Conservation (phyloP, 1,139 yeast species). For the Candida neerlandica region DNA sequence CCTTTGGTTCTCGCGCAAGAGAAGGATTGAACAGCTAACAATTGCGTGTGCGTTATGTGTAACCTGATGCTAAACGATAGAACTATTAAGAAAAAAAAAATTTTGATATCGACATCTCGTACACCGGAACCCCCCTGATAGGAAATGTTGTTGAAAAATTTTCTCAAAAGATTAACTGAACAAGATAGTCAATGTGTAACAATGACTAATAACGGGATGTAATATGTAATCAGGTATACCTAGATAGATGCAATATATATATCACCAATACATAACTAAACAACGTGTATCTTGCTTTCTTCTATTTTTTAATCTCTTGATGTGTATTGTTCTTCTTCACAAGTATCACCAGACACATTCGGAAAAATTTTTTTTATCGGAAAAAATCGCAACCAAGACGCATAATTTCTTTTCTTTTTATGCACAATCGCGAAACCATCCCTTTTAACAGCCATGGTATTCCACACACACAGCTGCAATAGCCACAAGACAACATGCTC, state of each 20-base stretch:
- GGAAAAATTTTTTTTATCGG: background rate
- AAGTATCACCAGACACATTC: conserved; percentile 2
- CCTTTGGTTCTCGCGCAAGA: background rate
- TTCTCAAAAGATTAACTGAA: too few species aligned
- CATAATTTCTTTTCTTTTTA: background rate
- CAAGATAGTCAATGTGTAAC: too few species aligned
- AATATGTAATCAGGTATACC: too few species aligned
- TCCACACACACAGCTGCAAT: too few species aligned
- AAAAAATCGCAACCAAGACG: background rate
- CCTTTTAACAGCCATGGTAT: background rate
- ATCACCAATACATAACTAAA: too few species aligned
- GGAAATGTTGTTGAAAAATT: background rate
- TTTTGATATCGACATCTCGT: background rate
- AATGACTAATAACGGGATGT: too few species aligned
- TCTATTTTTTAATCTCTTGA: background rate
- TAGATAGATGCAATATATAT: too few species aligned
- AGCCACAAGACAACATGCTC: too few species aligned
- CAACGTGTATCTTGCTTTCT: too few species aligned
- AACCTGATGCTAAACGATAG: background rate
- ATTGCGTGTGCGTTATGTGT: background rate
- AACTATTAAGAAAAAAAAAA: background rate
- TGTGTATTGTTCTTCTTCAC: background rate
- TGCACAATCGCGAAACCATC: background rate
- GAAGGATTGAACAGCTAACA: background rate
- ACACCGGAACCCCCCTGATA: background rate